Evolutionary conservation across 768 basidiomycete genomes (phyloP).

Genomic region (Daedalea quercina): DNA sequence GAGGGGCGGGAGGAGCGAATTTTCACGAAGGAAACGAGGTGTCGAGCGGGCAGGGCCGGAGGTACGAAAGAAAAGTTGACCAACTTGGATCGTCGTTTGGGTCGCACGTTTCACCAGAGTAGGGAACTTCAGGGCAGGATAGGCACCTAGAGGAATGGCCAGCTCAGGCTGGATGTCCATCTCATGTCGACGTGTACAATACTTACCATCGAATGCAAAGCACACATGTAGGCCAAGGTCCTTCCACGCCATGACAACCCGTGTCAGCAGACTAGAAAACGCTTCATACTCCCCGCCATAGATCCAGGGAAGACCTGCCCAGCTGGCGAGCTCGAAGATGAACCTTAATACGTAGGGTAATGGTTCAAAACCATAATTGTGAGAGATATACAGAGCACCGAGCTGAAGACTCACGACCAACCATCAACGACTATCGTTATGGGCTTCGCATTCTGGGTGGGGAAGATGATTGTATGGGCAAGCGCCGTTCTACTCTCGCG

Average conservation of each 20-base stretch:
- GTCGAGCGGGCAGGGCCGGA: slow-evolving; percentile 56
- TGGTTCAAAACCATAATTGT: background rate
- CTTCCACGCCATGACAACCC: slow-evolving; percentile 62
- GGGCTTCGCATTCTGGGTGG: slow-evolving; percentile 1
- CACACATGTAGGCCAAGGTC: slow-evolving; percentile 54
- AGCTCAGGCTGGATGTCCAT: background rate
- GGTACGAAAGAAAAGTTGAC: slow-evolving; percentile 76
- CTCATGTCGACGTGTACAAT: background rate
- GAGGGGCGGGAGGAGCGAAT: slow-evolving; percentile 70
- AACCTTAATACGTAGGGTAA: slow-evolving; percentile 45
- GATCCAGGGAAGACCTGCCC: slow-evolving; percentile 69
- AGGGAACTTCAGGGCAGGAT: slow-evolving; percentile 65
- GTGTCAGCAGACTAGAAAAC: slow-evolving; percentile 42
- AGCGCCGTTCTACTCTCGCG: slow-evolving; percentile 38
- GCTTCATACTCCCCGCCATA: slow-evolving; percentile 76
- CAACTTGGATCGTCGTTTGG: slow-evolving; percentile 52
- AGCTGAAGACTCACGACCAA: slow-evolving; percentile 66
- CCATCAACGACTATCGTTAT: slow-evolving; percentile 67
- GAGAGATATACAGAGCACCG: slow-evolving; percentile 1
- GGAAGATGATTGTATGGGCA: slow-evolving; percentile 30
- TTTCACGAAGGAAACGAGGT: slow-evolving; percentile 64
- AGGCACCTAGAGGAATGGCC: slow-evolving; percentile 42
- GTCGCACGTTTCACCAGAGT: slow-evolving; percentile 55
- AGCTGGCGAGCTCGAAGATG: slow-evolving; percentile 60
- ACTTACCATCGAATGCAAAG: slow-evolving; percentile 82